These are phyloP conservation scores for Scenedesmus sp. DNA, from an alignment of 163 green algal species.

Conservation along the genomic window DNA sequence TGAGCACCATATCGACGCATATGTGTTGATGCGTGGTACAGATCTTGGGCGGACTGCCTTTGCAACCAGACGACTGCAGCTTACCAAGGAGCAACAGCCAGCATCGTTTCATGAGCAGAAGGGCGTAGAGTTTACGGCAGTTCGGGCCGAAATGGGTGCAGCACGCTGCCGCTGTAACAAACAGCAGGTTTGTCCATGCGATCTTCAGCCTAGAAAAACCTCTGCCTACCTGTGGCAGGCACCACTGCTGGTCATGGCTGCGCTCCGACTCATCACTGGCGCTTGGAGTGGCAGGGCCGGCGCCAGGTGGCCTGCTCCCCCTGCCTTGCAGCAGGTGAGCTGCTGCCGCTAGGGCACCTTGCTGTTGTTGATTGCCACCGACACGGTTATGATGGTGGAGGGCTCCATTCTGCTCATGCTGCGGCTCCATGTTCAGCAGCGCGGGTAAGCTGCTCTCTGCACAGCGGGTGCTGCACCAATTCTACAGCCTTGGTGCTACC, in stretches of 20 bases:
- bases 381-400: background rate
- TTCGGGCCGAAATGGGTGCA: background rate
- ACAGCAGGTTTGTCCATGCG: background rate
- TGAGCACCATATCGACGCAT: too few species aligned
- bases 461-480: too few species aligned
- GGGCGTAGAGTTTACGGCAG: background rate
- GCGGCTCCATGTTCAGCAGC: background rate
- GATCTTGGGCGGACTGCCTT: background rate
- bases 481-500: too few species aligned
- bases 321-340: background rate
- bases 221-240: constrained; percentile 3
- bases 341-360: background rate
- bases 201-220: background rate
- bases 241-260: constrained; percentile 40
- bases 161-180: background rate
- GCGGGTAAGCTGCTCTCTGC: too few species aligned
- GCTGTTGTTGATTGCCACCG: background rate
- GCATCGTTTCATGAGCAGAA: background rate
- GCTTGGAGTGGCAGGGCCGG: constrained; percentile 3
- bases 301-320: constrained; percentile 1
- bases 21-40: background rate
- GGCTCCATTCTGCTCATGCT: background rate
- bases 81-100: background rate
- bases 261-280: constrained; percentile 40
- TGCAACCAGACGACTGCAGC: background rate